Evolutionary conservation across 2,329 filamentous ascomycete genomes (phyloP), one percentile per base, ranked within the genome.

Genomic region (Microdochium bolleyi): DNA sequence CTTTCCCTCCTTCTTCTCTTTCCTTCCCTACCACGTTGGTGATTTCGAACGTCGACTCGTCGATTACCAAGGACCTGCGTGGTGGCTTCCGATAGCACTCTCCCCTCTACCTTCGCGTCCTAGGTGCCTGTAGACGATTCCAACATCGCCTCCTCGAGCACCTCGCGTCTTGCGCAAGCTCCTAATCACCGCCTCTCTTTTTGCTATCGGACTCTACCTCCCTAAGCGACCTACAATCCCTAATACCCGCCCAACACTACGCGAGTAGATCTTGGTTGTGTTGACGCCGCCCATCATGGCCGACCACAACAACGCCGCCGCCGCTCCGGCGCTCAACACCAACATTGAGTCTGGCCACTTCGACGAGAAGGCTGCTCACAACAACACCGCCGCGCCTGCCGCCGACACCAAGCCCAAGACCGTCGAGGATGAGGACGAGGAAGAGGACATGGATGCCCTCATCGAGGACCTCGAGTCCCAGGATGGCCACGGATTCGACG

Each of bases 391-490:
- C 38, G 58, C 65, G 41, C 58, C 67, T 44, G 57, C 67, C 48
- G n/a, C 24, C 24, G 41, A 46, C 54, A 67, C 68, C 64, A 70
- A 72, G 62, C 62, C 65, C 55, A 74, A 73, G 63, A 67, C 64
- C 22, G 73, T 70, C 46, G 80, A 79, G 27, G 84, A 85, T 5
- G 85, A 89, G 49, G 86, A 91, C 22, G 87, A 88, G 48, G 87
- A 90, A 62, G 87, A 90, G 73, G 87, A 92, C 67, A 90, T 95
- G 60, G 88, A 95, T 66, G 83, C 85, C 64, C 78, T 95, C 64
- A 95, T 95, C 60, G 87, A 91, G 69, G 89, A 94, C 63, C 85
- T 95, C 60, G 87, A 94, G 73, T 90, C 85, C 44, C 78, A 89
- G 62, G 89, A 94, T 69, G 88, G 85, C 52, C 82, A 84, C 60